Conservation (phyloP, 306 rosid species). For the Macrotyloma uniflorum region DNA sequence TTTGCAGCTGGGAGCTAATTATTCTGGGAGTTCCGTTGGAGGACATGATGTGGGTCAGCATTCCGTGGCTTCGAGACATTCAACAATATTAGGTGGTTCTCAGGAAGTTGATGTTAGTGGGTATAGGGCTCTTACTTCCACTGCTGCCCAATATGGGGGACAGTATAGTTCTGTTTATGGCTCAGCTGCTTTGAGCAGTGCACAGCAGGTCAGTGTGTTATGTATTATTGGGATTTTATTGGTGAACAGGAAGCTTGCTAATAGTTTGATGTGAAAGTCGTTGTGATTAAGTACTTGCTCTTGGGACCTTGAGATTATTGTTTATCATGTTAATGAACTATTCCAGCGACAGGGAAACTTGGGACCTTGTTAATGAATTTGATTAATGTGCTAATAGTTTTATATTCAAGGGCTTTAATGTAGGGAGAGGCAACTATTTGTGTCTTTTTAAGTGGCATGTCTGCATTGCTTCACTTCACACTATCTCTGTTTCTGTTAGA, state of each 20-base stretch:
- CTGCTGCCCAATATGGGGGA: slow-evolving; percentile 81
- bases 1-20: slow-evolving; percentile 67
- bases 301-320: neutral
- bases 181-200: slow-evolving; percentile 68
- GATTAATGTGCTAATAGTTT: neutral
- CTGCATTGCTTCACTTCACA: neutral
- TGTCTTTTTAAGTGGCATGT: neutral
- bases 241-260: neutral
- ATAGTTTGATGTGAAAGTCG: neutral
- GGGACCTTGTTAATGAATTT: neutral
- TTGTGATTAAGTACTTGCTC: neutral
- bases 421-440: neutral
- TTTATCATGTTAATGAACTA: neutral
- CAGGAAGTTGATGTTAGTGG: slow-evolving; percentile 79
- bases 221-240: neutral
- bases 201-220: slow-evolving; percentile 66
- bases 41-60: slow-evolving; percentile 76
- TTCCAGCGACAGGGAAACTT: neutral
- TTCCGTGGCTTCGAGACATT: slow-evolving; percentile 78
- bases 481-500: neutral
- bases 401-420: neutral
- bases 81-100: slow-evolving; percentile 69
- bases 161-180: slow-evolving; percentile 92
- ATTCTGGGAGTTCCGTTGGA: slow-evolving; percentile 79
- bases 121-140: slow-evolving; percentile 70